Conservation (phyloP, 805 yeast species). For the Tanozyma kutaoensis region DNA sequence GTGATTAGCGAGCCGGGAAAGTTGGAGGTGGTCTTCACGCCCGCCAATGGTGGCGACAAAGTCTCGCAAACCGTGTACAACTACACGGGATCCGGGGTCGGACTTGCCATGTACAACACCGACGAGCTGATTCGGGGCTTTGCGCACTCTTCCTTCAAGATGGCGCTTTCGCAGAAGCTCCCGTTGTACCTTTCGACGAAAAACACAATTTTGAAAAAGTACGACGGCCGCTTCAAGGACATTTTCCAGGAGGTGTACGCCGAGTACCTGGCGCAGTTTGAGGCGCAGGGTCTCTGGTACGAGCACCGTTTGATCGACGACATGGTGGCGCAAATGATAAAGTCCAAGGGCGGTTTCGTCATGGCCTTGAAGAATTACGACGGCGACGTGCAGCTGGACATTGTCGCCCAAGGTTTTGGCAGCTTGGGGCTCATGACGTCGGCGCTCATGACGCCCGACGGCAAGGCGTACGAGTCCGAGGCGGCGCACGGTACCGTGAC, state of each 20-base stretch:
- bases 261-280: conserved; percentile 44
- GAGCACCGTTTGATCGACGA: conserved; percentile 79
- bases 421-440: conserved; percentile 80
- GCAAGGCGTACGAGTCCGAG: conserved; percentile 74
- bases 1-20: conserved; percentile 56
- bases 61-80: conserved; percentile 42
- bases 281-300: conserved; percentile 49
- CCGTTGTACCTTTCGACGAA: conserved; percentile 63
- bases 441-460: conserved; percentile 72
- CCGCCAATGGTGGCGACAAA: conserved; percentile 39
- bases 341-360: conserved; percentile 71
- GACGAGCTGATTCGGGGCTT: conserved; percentile 66
- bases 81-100: conserved; percentile 60
- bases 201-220: conserved; percentile 70
- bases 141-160: conserved; percentile 72
- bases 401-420: conserved; percentile 81
- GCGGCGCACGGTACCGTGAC: conserved; percentile 87
- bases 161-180: conserved; percentile 51
- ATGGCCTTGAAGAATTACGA: conserved; percentile 77
- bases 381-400: conserved; percentile 79
- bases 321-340: conserved; percentile 83
- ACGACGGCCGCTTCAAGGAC: conserved; percentile 75
- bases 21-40: conserved; percentile 53
- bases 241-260: conserved; percentile 55
- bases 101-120: conserved; percentile 74